phyloP scores from a whole-genome alignment of 768 basidiomycete species.

The Termitomyces sp. region DNA sequence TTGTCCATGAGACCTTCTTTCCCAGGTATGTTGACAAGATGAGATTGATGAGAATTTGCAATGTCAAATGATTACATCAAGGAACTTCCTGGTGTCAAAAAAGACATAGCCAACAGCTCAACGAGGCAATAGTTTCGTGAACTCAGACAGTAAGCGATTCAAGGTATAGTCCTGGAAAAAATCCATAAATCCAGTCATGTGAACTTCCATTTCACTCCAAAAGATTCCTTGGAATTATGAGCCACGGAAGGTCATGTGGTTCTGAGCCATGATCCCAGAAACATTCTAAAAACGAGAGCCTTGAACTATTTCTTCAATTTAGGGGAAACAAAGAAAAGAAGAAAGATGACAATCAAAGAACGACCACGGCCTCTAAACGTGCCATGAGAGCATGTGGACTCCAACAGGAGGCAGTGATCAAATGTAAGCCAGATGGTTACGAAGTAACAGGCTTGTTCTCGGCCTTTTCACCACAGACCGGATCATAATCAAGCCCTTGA shows the following conservation, averaged over 20 bases:
- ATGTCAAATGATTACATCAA: not conserved
- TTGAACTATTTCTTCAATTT: not conserved
- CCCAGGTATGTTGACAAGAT: not conserved
- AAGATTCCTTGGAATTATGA: not conserved
- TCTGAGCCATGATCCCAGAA: not conserved
- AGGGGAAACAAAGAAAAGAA: not conserved
- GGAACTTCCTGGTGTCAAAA: not conserved
- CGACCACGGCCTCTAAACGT: not conserved
- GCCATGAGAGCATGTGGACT: not conserved
- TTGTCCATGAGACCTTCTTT: not conserved
- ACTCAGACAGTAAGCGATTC: not conserved
- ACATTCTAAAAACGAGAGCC: not conserved
- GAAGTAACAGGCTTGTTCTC: not conserved
- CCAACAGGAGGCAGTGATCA: not conserved
- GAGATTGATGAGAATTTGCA: not conserved
- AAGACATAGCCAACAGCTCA: not conserved
- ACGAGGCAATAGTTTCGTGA: not conserved
- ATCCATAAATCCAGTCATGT: not conserved
- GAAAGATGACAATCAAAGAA: not conserved
- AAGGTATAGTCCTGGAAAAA: not conserved
- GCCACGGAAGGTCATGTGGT: not conserved
- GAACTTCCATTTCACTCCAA: too few relatives aligned
- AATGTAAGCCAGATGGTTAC: not conserved
- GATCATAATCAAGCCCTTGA: too few relatives aligned
- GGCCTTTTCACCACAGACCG: not conserved